phyloP scores from a whole-genome alignment of 805 yeast genomes.

The Scheffersomyces amazonensis region DNA sequence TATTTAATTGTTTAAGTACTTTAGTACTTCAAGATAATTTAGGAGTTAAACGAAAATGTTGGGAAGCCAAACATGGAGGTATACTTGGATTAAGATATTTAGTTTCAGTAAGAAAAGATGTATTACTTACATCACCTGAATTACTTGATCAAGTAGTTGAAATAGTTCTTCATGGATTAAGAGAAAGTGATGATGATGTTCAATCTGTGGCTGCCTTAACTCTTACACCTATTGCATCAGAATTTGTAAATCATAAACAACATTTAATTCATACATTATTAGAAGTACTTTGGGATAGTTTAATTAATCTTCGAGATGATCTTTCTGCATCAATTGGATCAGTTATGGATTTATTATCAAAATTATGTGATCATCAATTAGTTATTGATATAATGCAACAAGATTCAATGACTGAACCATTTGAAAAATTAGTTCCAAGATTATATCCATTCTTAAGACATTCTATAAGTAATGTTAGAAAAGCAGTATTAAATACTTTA shows the following conservation, averaged over 20 bases:
- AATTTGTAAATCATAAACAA: constrained; percentile 68
- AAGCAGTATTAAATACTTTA: constrained; percentile 79
- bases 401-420: constrained; percentile 58
- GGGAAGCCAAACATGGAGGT: constrained; percentile 99
- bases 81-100: constrained; percentile 89
- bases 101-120: constrained; percentile 82
- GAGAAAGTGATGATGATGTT: constrained; percentile 85
- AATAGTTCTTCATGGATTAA: constrained; percentile 83
- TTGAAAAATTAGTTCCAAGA: constrained; percentile 80
- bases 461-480: constrained; percentile 86
- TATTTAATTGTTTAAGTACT: constrained; percentile 63
- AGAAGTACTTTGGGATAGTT: constrained; percentile 85
- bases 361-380: constrained; percentile 75
- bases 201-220: constrained; percentile 97
- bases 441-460: constrained; percentile 91
- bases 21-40: constrained; percentile 65
- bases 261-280: constrained; percentile 47
- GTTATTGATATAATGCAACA: constrained; percentile 71
- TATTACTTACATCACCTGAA: constrained; percentile 57
- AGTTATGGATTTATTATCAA: constrained; percentile 90
- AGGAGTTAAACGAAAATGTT: constrained; percentile 43
- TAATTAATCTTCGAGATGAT: constrained; percentile 85
- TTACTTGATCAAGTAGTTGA: constrained; percentile 69
- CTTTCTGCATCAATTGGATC: constrained; percentile 93
- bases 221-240: constrained; percentile 82